Base-by-base conservation (phyloP, 2,329 filamentous ascomycete species). In the Seiridium unicorne region DNA sequence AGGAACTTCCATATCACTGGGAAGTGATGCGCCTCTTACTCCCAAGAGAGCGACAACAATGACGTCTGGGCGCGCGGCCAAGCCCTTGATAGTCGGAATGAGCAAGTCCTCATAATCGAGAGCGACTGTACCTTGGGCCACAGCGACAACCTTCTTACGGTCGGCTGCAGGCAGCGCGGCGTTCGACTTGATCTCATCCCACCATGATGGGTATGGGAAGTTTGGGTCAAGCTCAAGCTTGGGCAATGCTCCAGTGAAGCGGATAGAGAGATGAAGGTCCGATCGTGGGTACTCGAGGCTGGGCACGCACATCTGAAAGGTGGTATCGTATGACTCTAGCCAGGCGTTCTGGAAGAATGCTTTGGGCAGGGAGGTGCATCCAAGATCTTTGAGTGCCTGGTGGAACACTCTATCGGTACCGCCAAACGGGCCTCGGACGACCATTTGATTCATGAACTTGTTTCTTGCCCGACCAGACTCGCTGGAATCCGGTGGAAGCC, bases 121-220 rank as follows among this genome's bases (percentile, higher is more conserved):
- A 9, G 73, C 74, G 2, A 80, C 64, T 3, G 81, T 84, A 4
- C 81, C 81, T 63, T 83, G 81, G 0, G 76, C 74, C 4, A 83
- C 79, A 18, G 76, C 72, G 8, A 84, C 69, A 31, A 84, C 64
- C 51, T 74, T 76, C 58, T 75, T 77, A 64, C 69, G 58, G 55
- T 63, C 42, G 1, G 57, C 47, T 2, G 57, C 61, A 7, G 55
- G 47, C 3, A 64, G 60, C 10, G 57, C 62, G 26, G 63, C 69
- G 53, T 75, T 74, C n/a, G 66, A 61, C n/a, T 73, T 67, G 13
- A 84, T 70, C 6, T 77, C 74, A 4, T 70, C 60, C 79, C 78
- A 84, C 77, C 79, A 84, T 5, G 65, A 46, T 1, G 81, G 81
- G 46, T 70, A 73, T 2, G 62, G 61, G 47, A 74, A 71, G 36